phyloP scores from a whole-genome alignment of 768 basidiomycete species.

The Tricholomella constricta region DNA sequence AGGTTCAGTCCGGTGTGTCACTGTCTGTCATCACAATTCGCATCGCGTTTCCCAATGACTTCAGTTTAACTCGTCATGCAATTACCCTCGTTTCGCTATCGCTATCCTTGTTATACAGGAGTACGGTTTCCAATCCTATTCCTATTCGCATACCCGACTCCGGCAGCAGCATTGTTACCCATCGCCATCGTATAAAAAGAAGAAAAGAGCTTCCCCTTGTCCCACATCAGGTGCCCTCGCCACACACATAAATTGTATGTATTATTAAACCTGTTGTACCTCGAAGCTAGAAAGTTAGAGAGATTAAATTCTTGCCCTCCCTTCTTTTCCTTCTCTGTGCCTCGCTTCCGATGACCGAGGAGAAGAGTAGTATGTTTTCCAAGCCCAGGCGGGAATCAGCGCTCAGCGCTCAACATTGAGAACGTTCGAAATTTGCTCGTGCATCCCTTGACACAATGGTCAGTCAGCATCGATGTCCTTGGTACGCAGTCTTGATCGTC shows the following conservation, averaged over 20 bases:
- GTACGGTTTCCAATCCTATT: neutral
- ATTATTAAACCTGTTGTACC: constrained; percentile 6
- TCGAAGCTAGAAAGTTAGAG: neutral
- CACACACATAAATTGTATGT: constrained; percentile 7
- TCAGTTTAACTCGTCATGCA: neutral
- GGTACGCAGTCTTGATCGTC: neutral
- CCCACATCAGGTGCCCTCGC: neutral
- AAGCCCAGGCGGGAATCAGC: too few species aligned
- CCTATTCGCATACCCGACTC: neutral
- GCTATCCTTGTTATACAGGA: neutral
- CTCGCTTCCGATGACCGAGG: neutral
- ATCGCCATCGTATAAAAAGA: constrained; percentile 3
- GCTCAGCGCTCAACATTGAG: neutral
- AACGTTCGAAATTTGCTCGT: too few species aligned
- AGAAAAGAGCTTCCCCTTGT: neutral
- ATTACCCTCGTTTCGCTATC: neutral
- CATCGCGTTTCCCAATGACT: neutral
- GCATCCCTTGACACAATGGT: too few species aligned
- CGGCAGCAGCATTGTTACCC: neutral
- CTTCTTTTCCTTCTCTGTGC: neutral
- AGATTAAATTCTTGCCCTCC: neutral
- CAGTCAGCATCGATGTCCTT: neutral
- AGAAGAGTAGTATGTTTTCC: too few species aligned
- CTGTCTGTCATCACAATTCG: neutral
- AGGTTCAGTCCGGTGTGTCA: neutral